A percentile compares a stretch with the other conserved stretches of the same genome.
Evolutionary conservation across 2,329 filamentous ascomycete species (phyloP).

Genomic region (Pestalotiopsis sp.): DNA sequence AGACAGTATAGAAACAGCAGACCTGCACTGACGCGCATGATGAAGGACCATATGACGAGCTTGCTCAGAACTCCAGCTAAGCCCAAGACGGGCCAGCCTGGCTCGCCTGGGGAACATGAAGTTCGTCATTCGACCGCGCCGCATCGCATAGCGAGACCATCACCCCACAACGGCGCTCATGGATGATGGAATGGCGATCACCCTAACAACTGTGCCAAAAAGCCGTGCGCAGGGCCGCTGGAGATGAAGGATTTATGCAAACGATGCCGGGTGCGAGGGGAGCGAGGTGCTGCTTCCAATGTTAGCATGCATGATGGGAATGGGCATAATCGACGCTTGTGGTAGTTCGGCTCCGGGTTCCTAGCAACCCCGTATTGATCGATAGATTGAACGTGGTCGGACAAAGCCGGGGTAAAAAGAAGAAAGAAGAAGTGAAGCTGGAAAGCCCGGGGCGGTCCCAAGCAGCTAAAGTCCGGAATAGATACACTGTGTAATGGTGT

Average conservation of each 20-base stretch:
- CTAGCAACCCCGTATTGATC: not conserved
- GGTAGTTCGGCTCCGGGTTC: not conserved
- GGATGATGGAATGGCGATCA: not conserved
- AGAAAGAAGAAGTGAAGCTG: not conserved
- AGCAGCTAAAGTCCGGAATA: not conserved
- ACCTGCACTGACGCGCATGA: not conserved
- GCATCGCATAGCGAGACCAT: constrained; percentile 4
- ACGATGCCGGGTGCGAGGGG: not conserved
- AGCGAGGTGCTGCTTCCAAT: not conserved
- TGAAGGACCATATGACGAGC: not conserved
- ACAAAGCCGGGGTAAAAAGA: constrained; percentile 7
- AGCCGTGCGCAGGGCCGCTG: not conserved
- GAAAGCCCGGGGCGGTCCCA: not conserved
- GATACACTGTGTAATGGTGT: not conserved
- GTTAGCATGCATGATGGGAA: not conserved
- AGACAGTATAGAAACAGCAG: not conserved
- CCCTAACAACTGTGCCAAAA: not conserved
- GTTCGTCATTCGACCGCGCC: constrained; percentile 4
- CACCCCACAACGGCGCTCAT: not conserved
- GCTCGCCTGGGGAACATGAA: too few relatives aligned
- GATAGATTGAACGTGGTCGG: constrained; percentile 4
- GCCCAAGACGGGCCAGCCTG: not conserved
- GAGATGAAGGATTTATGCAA: not conserved
- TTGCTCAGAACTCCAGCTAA: not conserved
- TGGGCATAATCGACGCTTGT: not conserved